Evolutionary conservation across 306 rosid genomes (phyloP).

Genomic region (Malus fusca): DNA sequence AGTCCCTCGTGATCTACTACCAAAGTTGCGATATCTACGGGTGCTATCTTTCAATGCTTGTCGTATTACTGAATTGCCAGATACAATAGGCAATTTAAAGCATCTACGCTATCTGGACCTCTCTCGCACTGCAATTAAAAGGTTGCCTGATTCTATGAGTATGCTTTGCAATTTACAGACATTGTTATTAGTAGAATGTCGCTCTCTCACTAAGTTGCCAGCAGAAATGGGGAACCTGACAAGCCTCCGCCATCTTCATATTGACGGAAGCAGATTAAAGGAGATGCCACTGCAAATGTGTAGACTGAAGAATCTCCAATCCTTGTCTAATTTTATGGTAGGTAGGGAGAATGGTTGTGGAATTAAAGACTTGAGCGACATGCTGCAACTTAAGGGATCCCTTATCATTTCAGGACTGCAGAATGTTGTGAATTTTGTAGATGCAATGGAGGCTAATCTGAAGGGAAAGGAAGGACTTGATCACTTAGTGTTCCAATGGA

Average conservation of each 20-base stretch:
- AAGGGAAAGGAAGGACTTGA: slow-evolving; percentile 24
- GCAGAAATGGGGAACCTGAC: slow-evolving; percentile 17
- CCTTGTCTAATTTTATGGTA: slow-evolving; percentile 16
- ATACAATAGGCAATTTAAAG: slow-evolving; percentile 18
- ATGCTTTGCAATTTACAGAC: slow-evolving; percentile 29
- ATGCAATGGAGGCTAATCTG: slow-evolving; percentile 28
- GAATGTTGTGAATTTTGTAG: slow-evolving; percentile 19
- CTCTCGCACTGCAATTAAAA: slow-evolving; percentile 22
- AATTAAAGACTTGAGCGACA: slow-evolving; percentile 15
- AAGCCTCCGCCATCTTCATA: slow-evolving; percentile 11
- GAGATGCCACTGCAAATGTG: slow-evolving; percentile 26
- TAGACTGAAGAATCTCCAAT: slow-evolving; percentile 25
- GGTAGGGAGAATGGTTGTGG: slow-evolving; percentile 12
- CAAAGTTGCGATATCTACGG: slow-evolving; percentile 17
- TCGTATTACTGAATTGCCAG: slow-evolving; percentile 20
- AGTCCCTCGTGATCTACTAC: slow-evolving; percentile 20
- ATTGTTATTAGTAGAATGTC: slow-evolving; percentile 17
- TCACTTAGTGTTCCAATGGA: slow-evolving; percentile 20
- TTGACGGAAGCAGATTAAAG: slow-evolving; percentile 20
- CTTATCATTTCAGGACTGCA: slow-evolving; percentile 19
- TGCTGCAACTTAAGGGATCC: slow-evolving; percentile 22
- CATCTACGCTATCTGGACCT: slow-evolving; percentile 26
- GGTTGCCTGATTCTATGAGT: slow-evolving; percentile 18
- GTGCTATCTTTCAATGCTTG: slow-evolving; percentile 25
- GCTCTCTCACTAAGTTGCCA: slow-evolving; percentile 19